Evolutionary conservation across 2,329 filamentous ascomycete species (phyloP).

Genomic region (Nemania sp.): DNA sequence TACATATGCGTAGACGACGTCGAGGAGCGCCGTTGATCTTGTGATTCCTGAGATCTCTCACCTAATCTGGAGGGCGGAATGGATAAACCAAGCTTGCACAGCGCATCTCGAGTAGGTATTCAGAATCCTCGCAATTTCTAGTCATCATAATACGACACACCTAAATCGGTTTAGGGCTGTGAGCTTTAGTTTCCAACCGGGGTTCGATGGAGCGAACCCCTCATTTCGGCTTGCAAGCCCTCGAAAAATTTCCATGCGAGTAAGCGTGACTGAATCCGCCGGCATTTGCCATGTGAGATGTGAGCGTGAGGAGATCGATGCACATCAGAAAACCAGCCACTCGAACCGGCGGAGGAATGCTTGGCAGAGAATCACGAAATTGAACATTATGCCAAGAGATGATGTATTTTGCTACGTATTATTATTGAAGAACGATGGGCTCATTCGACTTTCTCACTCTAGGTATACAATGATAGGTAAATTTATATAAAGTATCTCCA

Average conservation of each 20-base stretch:
- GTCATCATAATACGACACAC: not conserved
- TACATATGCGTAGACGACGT: too few species aligned
- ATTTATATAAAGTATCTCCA: too few species aligned
- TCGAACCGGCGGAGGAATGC: not conserved
- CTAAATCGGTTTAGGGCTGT: not conserved
- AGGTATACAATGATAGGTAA: too few species aligned
- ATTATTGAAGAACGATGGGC: not conserved
- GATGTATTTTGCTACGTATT: constrained; percentile 4
- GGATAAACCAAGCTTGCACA: too few species aligned
- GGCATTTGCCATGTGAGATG: constrained; percentile 31
- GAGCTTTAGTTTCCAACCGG: constrained; percentile 4
- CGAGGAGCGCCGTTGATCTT: too few species aligned
- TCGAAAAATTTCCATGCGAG: constrained; percentile 19
- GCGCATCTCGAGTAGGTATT: too few species aligned
- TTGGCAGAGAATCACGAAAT: constrained; percentile 18
- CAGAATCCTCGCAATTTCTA: too few species aligned
- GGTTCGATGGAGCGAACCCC: constrained; percentile 18
- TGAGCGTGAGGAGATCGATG: constrained; percentile 30
- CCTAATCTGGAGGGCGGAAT: too few species aligned
- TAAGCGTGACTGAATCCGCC: constrained; percentile 20
- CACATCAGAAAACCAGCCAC: constrained; percentile 21
- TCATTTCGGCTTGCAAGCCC: constrained; percentile 25
- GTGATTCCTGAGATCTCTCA: too few species aligned
- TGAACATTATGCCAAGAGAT: constrained; percentile 13
- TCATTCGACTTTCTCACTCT: not conserved